Evolutionary conservation across 108 stramenopile species (phyloP), one percentile per base, ranked within the genome.

Genomic region (Fistulifera pelliculosa): DNA sequence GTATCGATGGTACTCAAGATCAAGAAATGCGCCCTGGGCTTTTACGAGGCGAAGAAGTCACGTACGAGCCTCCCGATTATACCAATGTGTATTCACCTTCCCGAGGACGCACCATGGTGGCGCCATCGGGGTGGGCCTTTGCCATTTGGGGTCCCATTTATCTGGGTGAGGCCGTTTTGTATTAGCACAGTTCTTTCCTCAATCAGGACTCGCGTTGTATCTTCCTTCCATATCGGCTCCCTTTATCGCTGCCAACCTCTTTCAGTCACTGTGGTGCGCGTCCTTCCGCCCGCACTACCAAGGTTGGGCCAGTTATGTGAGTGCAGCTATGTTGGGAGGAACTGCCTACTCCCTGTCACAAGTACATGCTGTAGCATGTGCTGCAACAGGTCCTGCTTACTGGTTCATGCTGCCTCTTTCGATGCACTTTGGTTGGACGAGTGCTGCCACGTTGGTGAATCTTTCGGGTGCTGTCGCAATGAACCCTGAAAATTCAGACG

Each of bases 81-180:
- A 27, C 47, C 1, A 49, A 26, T 10, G 47, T 18, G n/a, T 45
- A 45, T 11, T 17, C 21, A 5, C 16, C 16, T 4, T 19, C 14
- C 4, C 47, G 52, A n/a, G 61, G 39, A 23, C 54, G 71, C 53
- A 79, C 80, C 10, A 49, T 87, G 22, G 61, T 87, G 18, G 57
- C 64, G n/a, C 85, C 85, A 41, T 68, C 79, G 19, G 76, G 79
- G 1, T 87, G 79, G 79, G 81, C 85, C 17, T 87, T 87, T 52
- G 59, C 73, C 16, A 87, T 87, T 6, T 87, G 85, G 85, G 85
- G 73, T 31, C 77, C 80, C 18, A 87, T 87, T 47, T 87, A 70
- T 62, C 41, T 83, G 11, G 85, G 85, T 25, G 85, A 87, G 63
- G 52, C 65, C 28, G 62, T 71, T 65, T 76, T 60, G 66, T 64